Evolutionary conservation across 2,329 filamentous ascomycete genomes (phyloP), one percentile per base, ranked within the genome.

Genomic region (Coniochaeta sp.): DNA sequence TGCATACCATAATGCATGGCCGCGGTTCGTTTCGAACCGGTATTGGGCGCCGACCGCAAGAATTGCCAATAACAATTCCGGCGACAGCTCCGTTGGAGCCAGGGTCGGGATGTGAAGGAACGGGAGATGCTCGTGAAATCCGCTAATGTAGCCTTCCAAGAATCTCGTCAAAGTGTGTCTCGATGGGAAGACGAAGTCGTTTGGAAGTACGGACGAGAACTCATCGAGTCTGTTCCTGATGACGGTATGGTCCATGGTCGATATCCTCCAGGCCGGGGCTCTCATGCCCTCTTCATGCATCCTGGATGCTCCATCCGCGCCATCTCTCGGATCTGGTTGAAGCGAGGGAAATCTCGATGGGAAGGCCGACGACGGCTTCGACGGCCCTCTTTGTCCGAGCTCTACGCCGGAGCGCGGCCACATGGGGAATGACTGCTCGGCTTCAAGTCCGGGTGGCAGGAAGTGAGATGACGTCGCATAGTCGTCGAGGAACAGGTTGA

Each of bases 81-180:
- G 78, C 0, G 83, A 80, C n/a, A 82, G 75, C n/a, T 82, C 78
- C 7, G 78, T 77, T 0, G 83, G 77, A 1, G 75, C 73, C 46
- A 89, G 72, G 0, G 85, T 88, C 0, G 86, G 81, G 5, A 87
- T 68, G 61, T 90, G 86, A 26, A 89, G 70, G 55, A 89, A 81
- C 0, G 78, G 79, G 35, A 82, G 71, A 54, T 81, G 77, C 24
- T 77, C 72, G 52, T 82, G 65, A 53, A 89, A 87, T 0, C 85
- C 84, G 53, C 77, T 80, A 50, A 87, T 78, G 58, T 87, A 89
- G 1, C 84, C 85, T 53, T 86, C 83, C 28, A 89, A 67, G 55
- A 88, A 89, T 30, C 86, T 71, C 3, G 82, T 83, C 26, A 89
- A 64, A 0, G 86, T 86, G 57, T 87, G 78, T 3, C 85, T 77